Percentiles rank a stretch among this genome's conserved stretches.
Conservation (phyloP, 768 basidiomycete species). For the Termitomyces eurrhizus region DNA sequence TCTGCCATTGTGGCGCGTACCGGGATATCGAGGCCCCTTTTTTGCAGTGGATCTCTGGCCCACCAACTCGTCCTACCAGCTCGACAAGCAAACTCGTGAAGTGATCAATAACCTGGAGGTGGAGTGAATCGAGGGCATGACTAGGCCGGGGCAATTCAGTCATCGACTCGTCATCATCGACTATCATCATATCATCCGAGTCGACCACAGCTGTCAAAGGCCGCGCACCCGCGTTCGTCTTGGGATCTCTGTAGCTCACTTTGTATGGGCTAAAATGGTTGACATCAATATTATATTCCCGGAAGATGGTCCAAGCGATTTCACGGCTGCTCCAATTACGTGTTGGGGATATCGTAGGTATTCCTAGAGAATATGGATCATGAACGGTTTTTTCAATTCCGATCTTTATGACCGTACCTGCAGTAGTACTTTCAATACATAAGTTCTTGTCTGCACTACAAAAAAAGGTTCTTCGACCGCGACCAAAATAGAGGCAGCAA, state of each 20-base stretch:
- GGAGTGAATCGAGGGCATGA: conserved; percentile 63
- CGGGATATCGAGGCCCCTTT: conserved; percentile 37
- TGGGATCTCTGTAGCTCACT: conserved; percentile 32
- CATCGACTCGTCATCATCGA: conserved; percentile 50
- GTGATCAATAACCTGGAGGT: conserved; percentile 65
- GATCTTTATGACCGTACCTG: conserved; percentile 22
- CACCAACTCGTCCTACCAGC: conserved; percentile 53
- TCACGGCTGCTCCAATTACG: conserved; percentile 46
- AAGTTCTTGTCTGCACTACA: conserved; percentile 72
- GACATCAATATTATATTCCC: conserved; percentile 27
- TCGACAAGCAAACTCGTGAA: conserved; percentile 59
- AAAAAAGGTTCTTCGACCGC: conserved; percentile 48
- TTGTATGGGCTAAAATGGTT: conserved; percentile 36
- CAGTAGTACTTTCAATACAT: conserved; percentile 36
- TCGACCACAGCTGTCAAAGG: conserved; percentile 18
- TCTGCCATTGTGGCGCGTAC: conserved; percentile 53
- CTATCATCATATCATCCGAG: conserved; percentile 50
- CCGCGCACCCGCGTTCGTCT: conserved; percentile 13
- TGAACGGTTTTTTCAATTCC: conserved; percentile 7
- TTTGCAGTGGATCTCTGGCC: conserved; percentile 33
- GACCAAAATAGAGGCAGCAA: conserved; percentile 63
- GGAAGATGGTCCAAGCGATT: conserved; percentile 46
- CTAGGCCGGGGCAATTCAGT: conserved; percentile 38
- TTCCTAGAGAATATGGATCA: conserved; percentile 20
- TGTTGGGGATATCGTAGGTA: conserved; percentile 35